Evolutionary conservation across 192 early-diverging fungal species (phyloP).

Genomic region (Gigaspora rosea): DNA sequence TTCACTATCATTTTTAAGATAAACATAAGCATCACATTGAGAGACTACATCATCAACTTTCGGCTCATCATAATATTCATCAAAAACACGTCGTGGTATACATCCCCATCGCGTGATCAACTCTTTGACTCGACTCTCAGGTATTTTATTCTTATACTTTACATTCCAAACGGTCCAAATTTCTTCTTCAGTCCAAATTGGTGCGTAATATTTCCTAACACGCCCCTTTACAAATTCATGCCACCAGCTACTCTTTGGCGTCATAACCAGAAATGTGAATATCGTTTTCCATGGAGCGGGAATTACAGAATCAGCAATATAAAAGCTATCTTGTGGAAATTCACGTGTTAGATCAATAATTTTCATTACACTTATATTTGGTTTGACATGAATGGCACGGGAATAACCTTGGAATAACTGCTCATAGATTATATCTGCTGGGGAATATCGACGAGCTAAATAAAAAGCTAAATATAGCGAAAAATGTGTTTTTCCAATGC

Average conservation of each 20-base stretch:
- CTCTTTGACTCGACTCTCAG: slow-evolving; percentile 17
- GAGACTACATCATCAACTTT: background rate
- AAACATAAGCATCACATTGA: background rate
- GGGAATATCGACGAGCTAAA: slow-evolving; percentile 17
- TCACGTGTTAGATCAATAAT: slow-evolving; percentile 1
- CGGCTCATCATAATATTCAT: slow-evolving; percentile 19
- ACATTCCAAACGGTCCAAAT: slow-evolving; percentile 20
- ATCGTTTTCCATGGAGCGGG: background rate
- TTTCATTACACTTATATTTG: slow-evolving; percentile 12
- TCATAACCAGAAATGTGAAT: slow-evolving; percentile 16
- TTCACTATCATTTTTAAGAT: slow-evolving; percentile 1
- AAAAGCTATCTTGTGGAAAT: slow-evolving; percentile 13
- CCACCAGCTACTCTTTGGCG: slow-evolving; percentile 10
- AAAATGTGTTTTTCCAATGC: slow-evolving; percentile 26
- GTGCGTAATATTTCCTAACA: slow-evolving; percentile 17
- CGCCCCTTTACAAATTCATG: slow-evolving; percentile 8
- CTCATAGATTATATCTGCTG: slow-evolving; percentile 14
- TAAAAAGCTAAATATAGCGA: slow-evolving; percentile 21
- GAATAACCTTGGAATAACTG: background rate
- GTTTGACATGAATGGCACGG: background rate
- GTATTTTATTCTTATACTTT: slow-evolving; percentile 9
- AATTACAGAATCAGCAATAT: slow-evolving; percentile 23
- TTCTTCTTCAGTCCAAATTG: slow-evolving; percentile 15
- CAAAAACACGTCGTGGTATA: background rate
- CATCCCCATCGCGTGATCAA: slow-evolving; percentile 14